These are phyloP conservation scores for Suillus subluteus DNA, from an alignment of 768 basidiomycete species.

Conservation along the genomic window DNA sequence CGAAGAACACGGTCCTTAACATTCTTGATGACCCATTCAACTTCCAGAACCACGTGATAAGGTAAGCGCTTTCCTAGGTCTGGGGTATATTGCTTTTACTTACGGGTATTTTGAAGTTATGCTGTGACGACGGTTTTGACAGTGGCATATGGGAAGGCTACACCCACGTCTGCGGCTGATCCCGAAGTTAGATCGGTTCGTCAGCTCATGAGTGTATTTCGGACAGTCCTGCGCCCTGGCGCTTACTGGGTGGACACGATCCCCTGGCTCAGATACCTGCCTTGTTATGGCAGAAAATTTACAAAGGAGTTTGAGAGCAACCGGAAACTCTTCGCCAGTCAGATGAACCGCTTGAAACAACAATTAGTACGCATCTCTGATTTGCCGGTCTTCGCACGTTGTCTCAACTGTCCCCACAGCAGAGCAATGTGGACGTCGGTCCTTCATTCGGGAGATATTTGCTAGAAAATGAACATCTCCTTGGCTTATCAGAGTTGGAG, in stretches of 20 bases:
- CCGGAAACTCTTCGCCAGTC: not conserved
- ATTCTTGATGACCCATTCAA: not conserved
- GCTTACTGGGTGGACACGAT: not conserved
- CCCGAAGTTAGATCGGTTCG: not conserved
- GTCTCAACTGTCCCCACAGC: not conserved
- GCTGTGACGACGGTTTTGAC: constrained; percentile 4
- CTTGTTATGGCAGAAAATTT: not conserved
- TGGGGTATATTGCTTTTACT: not conserved
- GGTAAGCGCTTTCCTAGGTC: not conserved
- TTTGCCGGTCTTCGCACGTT: not conserved
- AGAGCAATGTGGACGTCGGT: not conserved
- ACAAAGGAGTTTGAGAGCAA: not conserved
- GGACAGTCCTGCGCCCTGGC: not conserved
- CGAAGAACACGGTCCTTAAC: constrained; percentile 2
- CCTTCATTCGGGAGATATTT: constrained; percentile 1
- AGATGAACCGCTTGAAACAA: constrained; percentile 1
- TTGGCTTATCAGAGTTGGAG: not conserved
- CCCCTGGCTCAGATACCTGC: not conserved
- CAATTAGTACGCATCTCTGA: not conserved
- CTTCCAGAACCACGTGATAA: not conserved
- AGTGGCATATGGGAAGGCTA: constrained; percentile 1
- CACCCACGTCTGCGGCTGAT: not conserved
- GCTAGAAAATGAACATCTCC: not conserved
- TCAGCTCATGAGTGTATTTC: not conserved
- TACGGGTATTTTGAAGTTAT: not conserved